Conservation (phyloP, 2,329 filamentous ascomycete genomes). For the Exophiala calicioides region DNA sequence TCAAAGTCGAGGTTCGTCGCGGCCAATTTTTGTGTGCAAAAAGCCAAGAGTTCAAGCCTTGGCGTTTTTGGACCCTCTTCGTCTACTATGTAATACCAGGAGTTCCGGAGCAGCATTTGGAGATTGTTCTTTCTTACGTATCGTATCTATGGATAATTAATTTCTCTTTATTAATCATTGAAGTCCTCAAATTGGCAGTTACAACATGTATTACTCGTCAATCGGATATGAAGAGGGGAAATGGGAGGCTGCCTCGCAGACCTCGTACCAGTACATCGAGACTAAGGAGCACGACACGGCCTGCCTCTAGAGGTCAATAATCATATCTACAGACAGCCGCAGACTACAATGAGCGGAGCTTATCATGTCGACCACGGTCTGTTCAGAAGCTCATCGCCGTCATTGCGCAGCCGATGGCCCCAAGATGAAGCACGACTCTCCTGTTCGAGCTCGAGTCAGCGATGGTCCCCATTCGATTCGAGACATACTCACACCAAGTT, state of each 20-base stretch:
- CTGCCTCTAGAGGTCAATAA: background rate
- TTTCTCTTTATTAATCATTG: too few relatives aligned
- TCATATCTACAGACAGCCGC: background rate
- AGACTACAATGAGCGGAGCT: background rate
- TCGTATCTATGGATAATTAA: slow-evolving; percentile 1
- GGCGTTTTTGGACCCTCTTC: slow-evolving; percentile 1
- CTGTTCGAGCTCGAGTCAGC: slow-evolving; percentile 2
- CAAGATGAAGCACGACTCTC: slow-evolving; percentile 13
- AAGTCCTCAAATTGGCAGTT: too few relatives aligned
- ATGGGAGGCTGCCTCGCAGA: too few relatives aligned
- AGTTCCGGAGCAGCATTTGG: too few relatives aligned
- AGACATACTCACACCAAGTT: slow-evolving; percentile 11
- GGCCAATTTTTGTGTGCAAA: slow-evolving; percentile 14
- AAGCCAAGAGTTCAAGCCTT: slow-evolving; percentile 14
- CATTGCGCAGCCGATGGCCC: slow-evolving; percentile 13
- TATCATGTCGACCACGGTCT: background rate
- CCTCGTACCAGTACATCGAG: too few relatives aligned
- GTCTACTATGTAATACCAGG: background rate
- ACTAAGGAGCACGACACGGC: too few relatives aligned
- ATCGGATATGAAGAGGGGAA: too few relatives aligned
- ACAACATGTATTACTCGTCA: too few relatives aligned
- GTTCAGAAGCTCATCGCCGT: slow-evolving; percentile 8
- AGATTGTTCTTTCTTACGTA: too few relatives aligned
- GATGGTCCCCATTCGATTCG: background rate
- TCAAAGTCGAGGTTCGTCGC: slow-evolving; percentile 10